Base-by-base conservation (phyloP, 306 rosid genomes). In the Quercus engelmannii region DNA sequence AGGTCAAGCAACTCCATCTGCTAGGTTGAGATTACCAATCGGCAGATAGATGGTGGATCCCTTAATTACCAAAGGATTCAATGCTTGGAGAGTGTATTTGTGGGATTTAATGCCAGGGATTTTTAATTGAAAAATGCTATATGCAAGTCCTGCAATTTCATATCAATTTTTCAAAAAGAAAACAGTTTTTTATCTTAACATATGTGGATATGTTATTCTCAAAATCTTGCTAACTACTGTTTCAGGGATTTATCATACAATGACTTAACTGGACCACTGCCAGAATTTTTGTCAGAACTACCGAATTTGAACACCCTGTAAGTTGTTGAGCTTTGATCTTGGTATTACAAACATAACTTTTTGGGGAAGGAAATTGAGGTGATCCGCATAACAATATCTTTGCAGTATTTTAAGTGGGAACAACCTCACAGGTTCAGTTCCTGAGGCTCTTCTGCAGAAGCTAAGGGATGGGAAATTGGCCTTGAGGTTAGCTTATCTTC, bases 201-300 rank as follows among this genome's bases (percentile, higher is more conserved):
- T 6, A 6, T 38, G 46, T 38, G 46, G 46, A 38, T 38, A 7
- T 38, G 43, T 38, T 38, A 38, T 38, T 38, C 43, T 0, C 2
- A 38, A 38, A 38, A 7, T 38, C 46, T 38, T 38, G 46, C 11
- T 38, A 38, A 38, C 3, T 38, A 0, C 46, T 7, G 1, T 57
- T 51, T 18, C 63, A 88, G 89, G 84, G 86, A 89, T 75, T 77
- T 87, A 54, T 85, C 91, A 38, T 59, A 83, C 82, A 89, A 89
- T 72, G 79, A 83, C 18, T 79, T 89, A 33, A 78, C 78, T 0
- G 89, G 93, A 46, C 15, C 59, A 49, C 13, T 87, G 7, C 93
- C 88, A 0, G 71, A 74, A 2, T 79, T 68, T 72, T 67, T 89
- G 10, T 82, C 83, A 30, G 17, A 57, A 26, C 57, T 87, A 17